These are phyloP conservation scores for Nicotiana tomentosiformis DNA, from an alignment of 257 asterid species.

Conservation along the genomic window DNA sequence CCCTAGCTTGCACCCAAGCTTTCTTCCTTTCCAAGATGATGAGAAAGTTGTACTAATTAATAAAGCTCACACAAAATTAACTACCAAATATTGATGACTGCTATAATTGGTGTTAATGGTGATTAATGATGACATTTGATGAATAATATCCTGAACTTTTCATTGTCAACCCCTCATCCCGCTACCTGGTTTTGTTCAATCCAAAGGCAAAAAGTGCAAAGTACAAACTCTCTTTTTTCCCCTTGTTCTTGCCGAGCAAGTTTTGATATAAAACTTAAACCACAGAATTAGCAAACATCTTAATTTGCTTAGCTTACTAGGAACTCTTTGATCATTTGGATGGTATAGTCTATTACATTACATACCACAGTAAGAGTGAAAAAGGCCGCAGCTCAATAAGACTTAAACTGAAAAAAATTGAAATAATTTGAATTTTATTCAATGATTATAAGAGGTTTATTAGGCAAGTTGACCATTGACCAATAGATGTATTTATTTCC, in stretches of 20 bases:
- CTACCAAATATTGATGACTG: neutral
- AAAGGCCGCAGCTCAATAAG: neutral
- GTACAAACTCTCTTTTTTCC: neutral
- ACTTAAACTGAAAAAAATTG: neutral
- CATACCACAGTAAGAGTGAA: neutral
- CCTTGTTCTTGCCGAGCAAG: neutral
- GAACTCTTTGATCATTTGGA: neutral
- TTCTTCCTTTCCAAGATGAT: neutral
- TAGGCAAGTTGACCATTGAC: neutral
- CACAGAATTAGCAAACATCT: neutral
- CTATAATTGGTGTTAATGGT: neutral
- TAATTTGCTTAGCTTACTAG: neutral
- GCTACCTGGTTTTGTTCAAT: neutral
- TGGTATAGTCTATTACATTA: neutral
- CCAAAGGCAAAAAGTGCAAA: neutral
- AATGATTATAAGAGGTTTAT: neutral
- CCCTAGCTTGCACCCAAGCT: neutral
- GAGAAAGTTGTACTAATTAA: neutral
- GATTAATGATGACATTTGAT: neutral
- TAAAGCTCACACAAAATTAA: neutral
- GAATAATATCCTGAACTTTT: neutral
- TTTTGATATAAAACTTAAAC: neutral
- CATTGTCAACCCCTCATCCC: neutral
- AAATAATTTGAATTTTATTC: neutral
- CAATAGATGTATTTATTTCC: neutral